Evolutionary conservation across 2,329 filamentous ascomycete genomes (phyloP).

Genomic region (Cercospora brassicicola): DNA sequence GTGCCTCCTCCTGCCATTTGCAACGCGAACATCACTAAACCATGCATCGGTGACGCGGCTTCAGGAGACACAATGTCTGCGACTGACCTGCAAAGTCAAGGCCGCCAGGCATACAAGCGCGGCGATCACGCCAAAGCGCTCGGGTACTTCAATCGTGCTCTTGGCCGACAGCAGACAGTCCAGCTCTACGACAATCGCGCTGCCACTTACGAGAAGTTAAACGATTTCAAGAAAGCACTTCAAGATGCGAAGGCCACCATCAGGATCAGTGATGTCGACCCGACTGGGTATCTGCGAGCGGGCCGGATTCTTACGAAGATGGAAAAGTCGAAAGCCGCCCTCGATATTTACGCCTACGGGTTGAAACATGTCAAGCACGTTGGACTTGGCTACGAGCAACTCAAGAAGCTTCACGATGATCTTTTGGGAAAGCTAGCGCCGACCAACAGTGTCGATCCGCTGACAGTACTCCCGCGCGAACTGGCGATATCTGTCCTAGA

Average conservation of each 20-base stretch:
- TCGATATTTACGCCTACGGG: constrained; percentile 60
- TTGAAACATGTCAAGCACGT: constrained; percentile 52
- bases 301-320: constrained; percentile 52
- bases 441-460: constrained; percentile 51
- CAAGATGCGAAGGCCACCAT: constrained; percentile 61
- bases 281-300: constrained; percentile 60
- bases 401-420: constrained; percentile 47
- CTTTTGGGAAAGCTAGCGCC: constrained; percentile 46
- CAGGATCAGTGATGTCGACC: constrained; percentile 50
- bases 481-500: constrained; percentile 54
- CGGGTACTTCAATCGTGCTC: constrained; percentile 37
- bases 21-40: not conserved
- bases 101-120: constrained; percentile 43
- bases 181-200: constrained; percentile 56
- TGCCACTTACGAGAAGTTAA: constrained; percentile 56
- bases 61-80: constrained; percentile 8
- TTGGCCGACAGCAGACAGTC: constrained; percentile 35
- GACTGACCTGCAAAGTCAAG: constrained; percentile 13
- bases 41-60: not conserved
- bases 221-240: constrained; percentile 53
- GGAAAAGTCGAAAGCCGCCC: constrained; percentile 54
- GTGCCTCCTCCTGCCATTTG: too few species aligned
- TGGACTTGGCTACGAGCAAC: constrained; percentile 37
- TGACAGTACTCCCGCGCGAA: constrained; percentile 56
- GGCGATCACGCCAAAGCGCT: constrained; percentile 49